These are phyloP conservation scores for Nakaseomyces nivariensis DNA, from an alignment of 1,139 yeast species.

Conservation along the genomic window DNA sequence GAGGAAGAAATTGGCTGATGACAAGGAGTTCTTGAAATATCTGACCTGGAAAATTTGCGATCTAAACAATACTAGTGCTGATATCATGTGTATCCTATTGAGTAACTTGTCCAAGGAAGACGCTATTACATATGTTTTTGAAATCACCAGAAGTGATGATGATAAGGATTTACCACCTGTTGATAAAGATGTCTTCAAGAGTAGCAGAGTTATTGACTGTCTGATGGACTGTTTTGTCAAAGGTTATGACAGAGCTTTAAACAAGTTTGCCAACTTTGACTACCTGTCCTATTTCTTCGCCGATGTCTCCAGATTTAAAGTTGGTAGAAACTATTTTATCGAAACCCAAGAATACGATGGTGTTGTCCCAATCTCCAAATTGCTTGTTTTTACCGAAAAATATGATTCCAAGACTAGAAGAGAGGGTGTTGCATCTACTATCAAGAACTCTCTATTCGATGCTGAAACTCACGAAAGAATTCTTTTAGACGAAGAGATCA, in stretches of 20 bases:
- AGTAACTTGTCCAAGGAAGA: constrained; percentile 81
- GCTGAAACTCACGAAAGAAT: constrained; percentile 54
- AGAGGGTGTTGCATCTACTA: constrained; percentile 88
- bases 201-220: constrained; percentile 62
- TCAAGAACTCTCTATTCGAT: constrained; percentile 83
- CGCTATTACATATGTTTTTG: constrained; percentile 46
- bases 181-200: constrained; percentile 40
- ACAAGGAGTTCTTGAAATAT: constrained; percentile 47
- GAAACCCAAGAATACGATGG: constrained; percentile 61
- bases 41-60: constrained; percentile 47
- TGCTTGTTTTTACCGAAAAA: constrained; percentile 75
- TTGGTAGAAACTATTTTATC: constrained; percentile 70
- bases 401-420: constrained; percentile 71
- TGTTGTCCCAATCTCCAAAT: constrained; percentile 71
- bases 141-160: constrained; percentile 31
- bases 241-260: constrained; percentile 64
- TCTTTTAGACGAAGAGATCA: constrained; percentile 52
- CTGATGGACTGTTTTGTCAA: constrained; percentile 85
- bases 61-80: constrained; percentile 57
- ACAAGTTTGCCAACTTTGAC: constrained; percentile 66
- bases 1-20: constrained; percentile 56
- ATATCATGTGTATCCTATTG: constrained; percentile 71
- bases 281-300: constrained; percentile 84
- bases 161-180: constrained; percentile 10
- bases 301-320: constrained; percentile 65